Conservation (phyloP, 192 early-diverging fungal genomes). For the Entomortierella lignicola region DNA sequence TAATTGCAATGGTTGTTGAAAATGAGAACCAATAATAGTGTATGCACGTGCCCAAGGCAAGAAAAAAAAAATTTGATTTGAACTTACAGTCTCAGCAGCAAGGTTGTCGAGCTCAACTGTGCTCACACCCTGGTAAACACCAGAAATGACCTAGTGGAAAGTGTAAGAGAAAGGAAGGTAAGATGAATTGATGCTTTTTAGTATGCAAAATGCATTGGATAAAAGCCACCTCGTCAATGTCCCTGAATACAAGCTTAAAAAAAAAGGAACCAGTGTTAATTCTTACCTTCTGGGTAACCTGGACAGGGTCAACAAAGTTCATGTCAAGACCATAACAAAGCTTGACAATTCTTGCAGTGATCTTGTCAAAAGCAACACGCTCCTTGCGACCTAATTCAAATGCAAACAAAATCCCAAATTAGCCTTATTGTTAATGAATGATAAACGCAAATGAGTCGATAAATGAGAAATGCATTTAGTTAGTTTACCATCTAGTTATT, state of each 20-base stretch:
- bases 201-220: background rate
- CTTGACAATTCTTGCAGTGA: conserved; percentile 94
- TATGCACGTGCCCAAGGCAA: background rate
- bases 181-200: background rate
- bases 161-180: too few species aligned
- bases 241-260: background rate
- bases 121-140: conserved; percentile 89
- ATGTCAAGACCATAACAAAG: conserved; percentile 96
- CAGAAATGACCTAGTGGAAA: conserved; percentile 73
- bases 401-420: too few species aligned
- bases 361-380: conserved; percentile 97
- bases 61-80: background rate
- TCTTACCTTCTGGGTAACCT: conserved; percentile 94
- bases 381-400: conserved; percentile 84
- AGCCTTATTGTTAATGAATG: too few species aligned
- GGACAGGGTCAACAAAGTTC: conserved; percentile 95
- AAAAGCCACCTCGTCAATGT: background rate
- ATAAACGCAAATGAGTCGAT: too few species aligned
- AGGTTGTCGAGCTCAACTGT: conserved; percentile 91
- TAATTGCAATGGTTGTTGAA: too few species aligned
- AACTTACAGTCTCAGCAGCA: conserved; percentile 81
- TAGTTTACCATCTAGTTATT: too few species aligned
- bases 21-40: too few species aligned
- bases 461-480: too few species aligned
- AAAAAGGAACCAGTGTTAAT: background rate